These are phyloP conservation scores for Pulveroboletus sp. DNA, from an alignment of 768 basidiomycete species.

Conservation along the genomic window DNA sequence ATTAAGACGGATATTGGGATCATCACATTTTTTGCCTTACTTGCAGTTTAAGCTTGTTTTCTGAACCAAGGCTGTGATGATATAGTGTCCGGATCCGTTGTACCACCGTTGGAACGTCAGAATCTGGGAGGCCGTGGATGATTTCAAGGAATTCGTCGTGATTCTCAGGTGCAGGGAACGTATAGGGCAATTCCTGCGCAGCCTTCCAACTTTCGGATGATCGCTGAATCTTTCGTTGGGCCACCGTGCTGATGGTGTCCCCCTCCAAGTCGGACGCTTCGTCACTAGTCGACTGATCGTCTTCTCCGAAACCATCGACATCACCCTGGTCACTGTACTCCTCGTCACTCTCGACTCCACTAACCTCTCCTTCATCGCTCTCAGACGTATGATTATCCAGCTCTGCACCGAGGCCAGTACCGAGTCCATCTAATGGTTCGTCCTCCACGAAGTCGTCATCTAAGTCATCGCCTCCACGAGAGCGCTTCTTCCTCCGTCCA, in stretches of 20 bases:
- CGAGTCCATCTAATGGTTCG: conserved; percentile 33
- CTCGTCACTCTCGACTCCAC: conserved; percentile 31
- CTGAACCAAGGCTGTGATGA: conserved; percentile 87
- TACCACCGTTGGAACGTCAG: conserved; percentile 73
- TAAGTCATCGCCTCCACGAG: conserved; percentile 78
- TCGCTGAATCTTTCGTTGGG: conserved; percentile 31
- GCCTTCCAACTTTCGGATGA: conserved; percentile 28
- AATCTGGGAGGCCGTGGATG: conserved; percentile 61
- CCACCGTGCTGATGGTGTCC: conserved; percentile 38
- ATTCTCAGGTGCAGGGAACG: conserved; percentile 80
- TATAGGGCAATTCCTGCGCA: conserved; percentile 78
- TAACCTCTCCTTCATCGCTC: conserved; percentile 28
- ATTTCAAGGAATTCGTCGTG: conserved; percentile 92
- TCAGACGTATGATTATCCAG: conserved; percentile 38
- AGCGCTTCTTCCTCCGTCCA: conserved; percentile 44
- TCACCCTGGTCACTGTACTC: conserved; percentile 26
- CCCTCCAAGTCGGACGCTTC: conserved; percentile 34
- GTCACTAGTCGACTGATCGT: conserved; percentile 33
- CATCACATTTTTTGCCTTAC: conserved; percentile 37
- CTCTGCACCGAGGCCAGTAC: conserved; percentile 35
- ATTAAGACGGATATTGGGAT: not conserved
- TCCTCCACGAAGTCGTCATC: conserved; percentile 77
- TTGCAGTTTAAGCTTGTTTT: conserved; percentile 91
- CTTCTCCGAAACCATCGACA: conserved; percentile 32
- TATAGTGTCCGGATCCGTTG: conserved; percentile 88